Percentiles rank a stretch among this genome's conserved stretches.
Conservation (phyloP, 2,329 filamentous ascomycete species). For the Didymella sp. region DNA sequence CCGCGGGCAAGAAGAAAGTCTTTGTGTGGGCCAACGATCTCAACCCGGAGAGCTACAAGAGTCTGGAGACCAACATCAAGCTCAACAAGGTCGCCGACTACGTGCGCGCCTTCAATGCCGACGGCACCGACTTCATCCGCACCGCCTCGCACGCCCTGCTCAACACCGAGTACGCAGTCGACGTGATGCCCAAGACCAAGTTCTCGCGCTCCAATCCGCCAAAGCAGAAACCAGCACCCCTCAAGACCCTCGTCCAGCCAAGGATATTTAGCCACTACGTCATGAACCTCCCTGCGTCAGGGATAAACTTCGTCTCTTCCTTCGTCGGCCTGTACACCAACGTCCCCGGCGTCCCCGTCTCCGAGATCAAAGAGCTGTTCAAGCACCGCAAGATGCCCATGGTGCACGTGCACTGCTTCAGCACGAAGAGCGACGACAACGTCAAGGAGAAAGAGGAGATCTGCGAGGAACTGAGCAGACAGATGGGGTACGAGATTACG, state of each 20-base stretch:
- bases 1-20: conserved; percentile 85
- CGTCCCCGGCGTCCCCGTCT: conserved; percentile 44
- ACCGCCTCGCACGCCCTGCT: conserved; percentile 67
- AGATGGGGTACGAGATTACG: conserved; percentile 66
- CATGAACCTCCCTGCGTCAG: conserved; percentile 94
- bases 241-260: conserved; percentile 63
- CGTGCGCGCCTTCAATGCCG: conserved; percentile 79
- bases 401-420: conserved; percentile 95
- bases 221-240: conserved; percentile 34
- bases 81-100: conserved; percentile 80
- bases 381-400: conserved; percentile 70
- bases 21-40: conserved; percentile 98
- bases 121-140: conserved; percentile 82
- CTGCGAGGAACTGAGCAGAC: conserved; percentile 68
- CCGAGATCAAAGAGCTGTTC: conserved; percentile 42
- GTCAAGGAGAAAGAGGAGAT: conserved; percentile 66
- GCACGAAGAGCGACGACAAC: conserved; percentile 79
- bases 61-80: conserved; percentile 71
- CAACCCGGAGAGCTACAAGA: conserved; percentile 85
- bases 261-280: conserved; percentile 88
- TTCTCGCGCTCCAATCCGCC: conserved; percentile 36
- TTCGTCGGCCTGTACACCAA: conserved; percentile 83
- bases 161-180: conserved; percentile 60
- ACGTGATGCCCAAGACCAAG: conserved; percentile 48
- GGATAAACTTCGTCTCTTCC: conserved; percentile 79